Evolutionary conservation across 2,329 filamentous ascomycete species (phyloP).

Genomic region (Gaeumannomyces tritici): DNA sequence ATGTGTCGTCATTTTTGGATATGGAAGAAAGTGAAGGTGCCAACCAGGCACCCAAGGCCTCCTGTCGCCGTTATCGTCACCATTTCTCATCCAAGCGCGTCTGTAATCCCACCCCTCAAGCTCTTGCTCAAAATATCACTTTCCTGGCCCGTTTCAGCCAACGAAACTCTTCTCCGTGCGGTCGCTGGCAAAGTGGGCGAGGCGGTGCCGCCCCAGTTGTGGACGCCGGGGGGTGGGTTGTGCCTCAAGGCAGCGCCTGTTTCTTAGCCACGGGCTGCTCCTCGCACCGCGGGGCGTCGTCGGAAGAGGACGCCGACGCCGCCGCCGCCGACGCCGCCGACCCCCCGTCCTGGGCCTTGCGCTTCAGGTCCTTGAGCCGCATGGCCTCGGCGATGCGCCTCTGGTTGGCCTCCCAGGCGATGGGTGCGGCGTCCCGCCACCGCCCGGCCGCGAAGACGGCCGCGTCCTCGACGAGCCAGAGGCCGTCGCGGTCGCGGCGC

Average conservation of each 20-base stretch:
- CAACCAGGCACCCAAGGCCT: no score
- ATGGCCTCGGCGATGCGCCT: neutral
- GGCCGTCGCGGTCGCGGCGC: constrained; percentile 24
- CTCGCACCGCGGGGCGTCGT: neutral
- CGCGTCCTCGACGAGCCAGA: constrained; percentile 33
- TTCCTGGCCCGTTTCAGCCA: no score
- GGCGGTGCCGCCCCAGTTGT: no score
- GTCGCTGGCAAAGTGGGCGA: no score
- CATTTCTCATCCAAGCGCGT: no score
- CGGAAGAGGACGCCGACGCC: neutral
- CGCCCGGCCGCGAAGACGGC: constrained; percentile 28
- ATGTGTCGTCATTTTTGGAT: neutral
- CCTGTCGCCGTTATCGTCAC: no score
- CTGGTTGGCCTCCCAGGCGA: neutral
- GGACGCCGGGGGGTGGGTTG: no score
- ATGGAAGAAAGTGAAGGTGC: neutral
- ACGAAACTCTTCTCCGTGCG: no score
- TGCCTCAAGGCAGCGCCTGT: neutral
- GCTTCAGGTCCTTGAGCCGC: constrained; percentile 7
- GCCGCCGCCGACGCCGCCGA: no score
- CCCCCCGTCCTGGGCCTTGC: constrained; percentile 5
- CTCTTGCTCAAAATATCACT: no score
- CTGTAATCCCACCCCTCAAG: no score
- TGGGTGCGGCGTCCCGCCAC: constrained; percentile 22
- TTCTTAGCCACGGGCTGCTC: neutral